Evolutionary conservation across 192 early-diverging fungal species (phyloP).

Genomic region (Coemansia sp.): DNA sequence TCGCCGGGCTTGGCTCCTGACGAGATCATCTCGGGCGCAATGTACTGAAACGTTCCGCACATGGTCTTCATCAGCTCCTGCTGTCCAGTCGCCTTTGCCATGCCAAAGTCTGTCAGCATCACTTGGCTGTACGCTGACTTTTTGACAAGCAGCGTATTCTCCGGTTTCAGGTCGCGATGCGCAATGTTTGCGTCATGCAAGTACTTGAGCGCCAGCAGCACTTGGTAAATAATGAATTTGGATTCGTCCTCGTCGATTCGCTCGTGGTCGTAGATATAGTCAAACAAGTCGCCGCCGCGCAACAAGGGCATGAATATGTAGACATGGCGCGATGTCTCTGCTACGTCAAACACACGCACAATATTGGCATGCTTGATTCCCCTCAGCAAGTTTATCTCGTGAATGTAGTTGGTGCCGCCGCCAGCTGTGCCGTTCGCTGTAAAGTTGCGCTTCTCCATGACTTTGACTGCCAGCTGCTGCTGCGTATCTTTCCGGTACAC

Average conservation of each 20-base stretch:
- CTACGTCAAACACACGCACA: constrained; percentile 64
- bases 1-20: constrained; percentile 31
- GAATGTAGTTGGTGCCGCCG: constrained; percentile 72
- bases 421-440: constrained; percentile 61
- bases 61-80: constrained; percentile 79
- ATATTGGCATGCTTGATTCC: constrained; percentile 71
- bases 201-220: constrained; percentile 72
- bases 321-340: constrained; percentile 56
- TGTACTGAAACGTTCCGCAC: constrained; percentile 83
- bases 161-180: constrained; percentile 78
- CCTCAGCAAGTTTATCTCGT: constrained; percentile 74
- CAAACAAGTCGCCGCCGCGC: constrained; percentile 86
- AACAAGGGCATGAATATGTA: constrained; percentile 79
- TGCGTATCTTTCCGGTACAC: constrained; percentile 65
- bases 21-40: constrained; percentile 75
- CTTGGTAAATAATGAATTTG: constrained; percentile 70
- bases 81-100: constrained; percentile 77
- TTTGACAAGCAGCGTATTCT: constrained; percentile 65
- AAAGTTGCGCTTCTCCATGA: constrained; percentile 76
- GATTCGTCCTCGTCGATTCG: constrained; percentile 76
- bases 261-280: constrained; percentile 68
- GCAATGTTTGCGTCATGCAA: constrained; percentile 77
- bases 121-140: constrained; percentile 57
- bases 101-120: constrained; percentile 87
- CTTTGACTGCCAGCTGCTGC: constrained; percentile 77